Percentiles rank a stretch among this genome's conserved stretches.
These are phyloP conservation scores for Coemansia sp. DNA, from an alignment of 192 early-diverging fungal species.

Conservation along the genomic window DNA sequence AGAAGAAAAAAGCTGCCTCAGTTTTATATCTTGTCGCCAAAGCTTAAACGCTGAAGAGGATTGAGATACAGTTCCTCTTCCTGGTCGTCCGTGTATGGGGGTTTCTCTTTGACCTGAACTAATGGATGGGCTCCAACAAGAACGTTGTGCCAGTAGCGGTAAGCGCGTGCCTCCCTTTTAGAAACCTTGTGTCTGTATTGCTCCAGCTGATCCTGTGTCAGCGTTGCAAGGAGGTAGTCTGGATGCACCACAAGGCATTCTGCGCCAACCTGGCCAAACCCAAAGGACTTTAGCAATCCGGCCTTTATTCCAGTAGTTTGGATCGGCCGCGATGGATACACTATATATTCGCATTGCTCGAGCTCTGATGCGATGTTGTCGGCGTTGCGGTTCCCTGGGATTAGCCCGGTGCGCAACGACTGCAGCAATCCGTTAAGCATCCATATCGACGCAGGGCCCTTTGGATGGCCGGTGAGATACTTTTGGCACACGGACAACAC, in stretches of 20 bases:
- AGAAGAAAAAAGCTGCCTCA: not conserved
- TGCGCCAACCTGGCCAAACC: conserved; percentile 93
- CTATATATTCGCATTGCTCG: conserved; percentile 73
- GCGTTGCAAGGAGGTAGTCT: conserved; percentile 76
- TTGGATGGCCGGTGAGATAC: conserved; percentile 89
- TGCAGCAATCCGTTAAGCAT: conserved; percentile 94
- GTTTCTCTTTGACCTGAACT: conserved; percentile 79
- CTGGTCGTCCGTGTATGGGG: conserved; percentile 82
- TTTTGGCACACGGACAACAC: conserved; percentile 86
- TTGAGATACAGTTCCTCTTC: conserved; percentile 82
- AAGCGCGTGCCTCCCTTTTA: conserved; percentile 67
- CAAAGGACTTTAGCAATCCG: conserved; percentile 89
- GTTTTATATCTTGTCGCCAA: not conserved
- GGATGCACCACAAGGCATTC: conserved; percentile 86
- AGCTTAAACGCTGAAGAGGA: conserved; percentile 55
- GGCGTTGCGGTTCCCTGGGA: conserved; percentile 88
- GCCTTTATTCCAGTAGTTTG: conserved; percentile 91
- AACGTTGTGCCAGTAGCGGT: conserved; percentile 89
- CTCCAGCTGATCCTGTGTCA: conserved; percentile 68
- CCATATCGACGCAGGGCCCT: conserved; percentile 92
- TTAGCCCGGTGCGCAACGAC: conserved; percentile 74
- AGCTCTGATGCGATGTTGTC: conserved; percentile 59
- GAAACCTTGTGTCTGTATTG: conserved; percentile 65
- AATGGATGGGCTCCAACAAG: conserved; percentile 80
- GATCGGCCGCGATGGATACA: conserved; percentile 84